phyloP scores from a whole-genome alignment of 78 protist genomes.

The Chrysochromulina parva region DNA sequence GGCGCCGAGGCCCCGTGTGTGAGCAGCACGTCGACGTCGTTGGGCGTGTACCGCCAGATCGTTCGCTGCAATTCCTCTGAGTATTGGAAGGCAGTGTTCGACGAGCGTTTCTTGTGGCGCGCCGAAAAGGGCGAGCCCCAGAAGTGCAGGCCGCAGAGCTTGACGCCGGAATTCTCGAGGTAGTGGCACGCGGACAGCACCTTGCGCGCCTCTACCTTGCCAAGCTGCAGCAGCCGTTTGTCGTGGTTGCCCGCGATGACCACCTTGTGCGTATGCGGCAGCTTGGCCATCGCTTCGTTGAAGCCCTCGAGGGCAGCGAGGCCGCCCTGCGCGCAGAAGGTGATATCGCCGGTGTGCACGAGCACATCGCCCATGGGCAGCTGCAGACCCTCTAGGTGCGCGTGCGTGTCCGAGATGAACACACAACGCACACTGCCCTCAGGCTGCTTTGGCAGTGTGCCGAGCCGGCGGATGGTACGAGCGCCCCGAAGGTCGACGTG shows the following conservation, averaged over 20 bases:
- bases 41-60: not conserved
- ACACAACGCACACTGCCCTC: no score
- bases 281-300: conserved; percentile 28
- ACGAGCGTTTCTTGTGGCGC: not conserved
- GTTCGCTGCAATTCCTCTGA: not conserved
- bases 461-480: no score
- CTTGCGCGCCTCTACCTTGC: not conserved
- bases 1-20: not conserved
- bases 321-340: conserved; percentile 13
- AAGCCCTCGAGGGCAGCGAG: conserved; percentile 8
- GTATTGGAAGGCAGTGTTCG: not conserved
- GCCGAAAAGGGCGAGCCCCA: not conserved
- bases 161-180: not conserved
- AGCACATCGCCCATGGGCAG: not conserved
- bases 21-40: conserved; percentile 1
- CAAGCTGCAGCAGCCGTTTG: not conserved
- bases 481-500: no score
- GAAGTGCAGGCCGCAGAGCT: not conserved
- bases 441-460: no score
- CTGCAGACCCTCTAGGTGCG: no score
- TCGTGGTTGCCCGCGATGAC: conserved; percentile 77
- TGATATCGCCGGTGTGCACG: not conserved
- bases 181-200: not conserved
- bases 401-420: no score
- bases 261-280: conserved; percentile 66